Base-by-base conservation (phyloP, 2,329 filamentous ascomycete genomes). In the Biscogniauxia marginata region DNA sequence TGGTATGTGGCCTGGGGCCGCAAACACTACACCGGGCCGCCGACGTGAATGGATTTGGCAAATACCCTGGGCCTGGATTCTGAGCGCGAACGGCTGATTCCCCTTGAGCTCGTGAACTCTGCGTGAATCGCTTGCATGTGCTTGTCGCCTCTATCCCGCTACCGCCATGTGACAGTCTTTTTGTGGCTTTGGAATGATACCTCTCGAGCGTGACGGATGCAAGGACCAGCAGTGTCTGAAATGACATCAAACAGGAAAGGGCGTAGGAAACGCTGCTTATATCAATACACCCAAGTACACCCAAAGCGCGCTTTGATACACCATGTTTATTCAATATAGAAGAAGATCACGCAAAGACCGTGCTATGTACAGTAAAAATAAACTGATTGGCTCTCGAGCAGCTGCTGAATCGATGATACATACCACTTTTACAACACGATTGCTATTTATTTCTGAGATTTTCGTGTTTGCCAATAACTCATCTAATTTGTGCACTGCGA, bases 1-100 rank as follows among this genome's bases (percentile, higher is more conserved):
- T 91, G 87, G 87, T 91, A 91, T 75, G 75, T 84, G 63, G 78
- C 79, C 51, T 89, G 86, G 85, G 88, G 88, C 30, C 81, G 83
- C 73, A 83, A 84, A 73, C 84, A 90, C 73, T 89, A 89, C 73
- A 77, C 77, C 47, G 86, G 86, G 16, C 86, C 84, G 1, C 83
- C 80, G n/a, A 78, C 65, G 23, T 67, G 62, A 63, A 9, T 2
- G 1, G 22, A 46, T 9, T 46, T 21, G 19, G 19, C 24, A 48
- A 49, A 44, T 53, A 23, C 52, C 5, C 7, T 19, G 34, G 20
- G 20, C 50, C 21, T 34, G 21, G 13, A 44, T 48, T 23, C 50
- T 21, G 23, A 52, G 50, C 47, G 53, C 44, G 43, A 55, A 50
- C 50, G 21, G 25, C n/a, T n/a, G 45, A 30, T 39, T 49, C 7